These are phyloP conservation scores for Salix suchowensis DNA, from an alignment of 345 rosid genomes.

Conservation along the genomic window DNA sequence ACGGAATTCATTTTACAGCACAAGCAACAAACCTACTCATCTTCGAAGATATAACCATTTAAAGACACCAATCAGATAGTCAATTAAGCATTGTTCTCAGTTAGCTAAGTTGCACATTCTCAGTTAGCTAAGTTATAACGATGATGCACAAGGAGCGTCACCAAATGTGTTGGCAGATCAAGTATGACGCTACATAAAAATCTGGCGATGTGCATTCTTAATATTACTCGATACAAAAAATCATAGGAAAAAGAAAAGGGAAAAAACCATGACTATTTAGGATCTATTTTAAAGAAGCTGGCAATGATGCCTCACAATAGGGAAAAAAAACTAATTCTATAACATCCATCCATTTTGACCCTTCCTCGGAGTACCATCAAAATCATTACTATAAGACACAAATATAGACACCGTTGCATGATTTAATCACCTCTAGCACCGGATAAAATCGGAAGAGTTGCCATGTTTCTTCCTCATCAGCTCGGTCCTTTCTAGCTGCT, in stretches of 20 bases:
- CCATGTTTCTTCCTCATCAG: constrained; percentile 91
- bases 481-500: constrained; percentile 77
- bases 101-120: no score
- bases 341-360: neutral
- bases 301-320: neutral
- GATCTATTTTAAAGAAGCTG: neutral
- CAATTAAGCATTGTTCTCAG: no score
- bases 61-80: no score
- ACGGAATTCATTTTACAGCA: neutral
- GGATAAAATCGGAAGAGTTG: constrained; percentile 86
- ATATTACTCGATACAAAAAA: neutral
- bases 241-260: neutral
- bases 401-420: neutral
- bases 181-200: neutral
- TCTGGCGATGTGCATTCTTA: neutral
- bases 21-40: no score
- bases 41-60: no score
- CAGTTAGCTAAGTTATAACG: no score
- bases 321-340: neutral
- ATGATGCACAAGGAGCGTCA: neutral
- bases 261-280: neutral
- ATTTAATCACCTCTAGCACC: constrained; percentile 53
- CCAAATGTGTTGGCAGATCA: neutral
- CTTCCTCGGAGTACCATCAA: neutral
- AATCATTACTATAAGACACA: neutral